Percentiles rank a stretch among this genome's conserved stretches.
These are phyloP conservation scores for Schoenoplectus tabernaemontani DNA, from an alignment of 202 grass and related monocot species.

Conservation along the genomic window DNA sequence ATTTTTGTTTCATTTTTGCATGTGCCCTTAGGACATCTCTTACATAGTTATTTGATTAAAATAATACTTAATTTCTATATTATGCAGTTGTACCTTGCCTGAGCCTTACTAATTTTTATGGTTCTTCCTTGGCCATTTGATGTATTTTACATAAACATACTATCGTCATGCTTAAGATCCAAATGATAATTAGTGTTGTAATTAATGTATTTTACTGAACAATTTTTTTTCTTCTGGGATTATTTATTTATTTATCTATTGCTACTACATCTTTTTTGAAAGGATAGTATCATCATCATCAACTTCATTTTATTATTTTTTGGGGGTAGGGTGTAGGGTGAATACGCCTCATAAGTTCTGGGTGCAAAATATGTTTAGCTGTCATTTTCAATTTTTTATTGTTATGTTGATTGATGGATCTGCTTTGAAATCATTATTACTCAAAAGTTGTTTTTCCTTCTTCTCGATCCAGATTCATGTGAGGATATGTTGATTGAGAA, in stretches of 20 bases:
- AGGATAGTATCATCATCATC: too few relatives aligned
- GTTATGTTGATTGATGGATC: background rate
- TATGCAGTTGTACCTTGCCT: background rate
- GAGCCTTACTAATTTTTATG: background rate
- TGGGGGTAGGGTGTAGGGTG: background rate
- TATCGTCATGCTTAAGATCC: background rate
- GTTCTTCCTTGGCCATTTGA: background rate
- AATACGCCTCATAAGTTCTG: background rate
- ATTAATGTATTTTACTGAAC: background rate
- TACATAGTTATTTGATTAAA: background rate
- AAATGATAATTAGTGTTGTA: background rate
- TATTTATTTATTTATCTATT: background rate
- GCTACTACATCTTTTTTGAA: background rate
- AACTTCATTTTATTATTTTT: too few relatives aligned
- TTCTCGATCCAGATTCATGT: slow-evolving; percentile 63
- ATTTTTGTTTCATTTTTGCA: background rate
- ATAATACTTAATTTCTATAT: background rate
- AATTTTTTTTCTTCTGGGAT: background rate
- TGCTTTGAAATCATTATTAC: background rate
- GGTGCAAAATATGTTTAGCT: slow-evolving; percentile 9
- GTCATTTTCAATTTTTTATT: background rate
- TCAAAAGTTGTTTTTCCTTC: background rate
- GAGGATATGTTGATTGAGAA: slow-evolving; percentile 93
- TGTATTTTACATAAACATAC: background rate
- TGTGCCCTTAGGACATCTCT: background rate